Conservation (phyloP, 2,329 filamentous ascomycete species). For the Zymoseptoria pseudotritici region DNA sequence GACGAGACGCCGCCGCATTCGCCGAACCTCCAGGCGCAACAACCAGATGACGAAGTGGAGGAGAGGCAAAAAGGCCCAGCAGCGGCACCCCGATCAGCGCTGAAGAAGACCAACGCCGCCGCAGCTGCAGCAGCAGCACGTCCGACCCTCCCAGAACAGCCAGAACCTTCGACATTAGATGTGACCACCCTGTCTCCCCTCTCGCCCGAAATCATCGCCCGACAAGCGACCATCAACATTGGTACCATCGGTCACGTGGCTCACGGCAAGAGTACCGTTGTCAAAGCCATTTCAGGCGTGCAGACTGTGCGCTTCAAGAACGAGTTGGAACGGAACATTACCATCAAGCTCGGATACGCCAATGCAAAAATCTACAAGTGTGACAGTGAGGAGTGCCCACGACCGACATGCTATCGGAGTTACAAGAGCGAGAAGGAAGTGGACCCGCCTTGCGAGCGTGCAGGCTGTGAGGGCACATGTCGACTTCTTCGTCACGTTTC, state of each 20-base stretch:
- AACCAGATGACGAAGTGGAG: constrained; percentile 55
- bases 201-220: constrained; percentile 92
- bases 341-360: constrained; percentile 98
- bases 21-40: constrained; percentile 40
- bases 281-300: constrained; percentile 97
- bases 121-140: constrained; percentile 50
- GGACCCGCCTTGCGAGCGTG: constrained; percentile 88
- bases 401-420: constrained; percentile 90
- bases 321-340: constrained; percentile 97
- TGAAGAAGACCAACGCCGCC: constrained; percentile 67
- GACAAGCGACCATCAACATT: constrained; percentile 98
- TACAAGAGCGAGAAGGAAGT: constrained; percentile 99
- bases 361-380: constrained; percentile 99
- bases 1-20: constrained; percentile 49
- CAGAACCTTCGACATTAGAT: constrained; percentile 83
- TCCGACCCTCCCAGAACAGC: constrained; percentile 76
- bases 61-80: constrained; percentile 54
- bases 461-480: constrained; percentile 84
- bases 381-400: constrained; percentile 81
- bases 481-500: constrained; percentile 84
- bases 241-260: constrained; percentile 99
- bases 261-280: constrained; percentile 98
- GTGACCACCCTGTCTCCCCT: constrained; percentile 72
- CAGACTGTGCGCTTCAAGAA: constrained; percentile 99
- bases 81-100: constrained; percentile 61